Evolutionary conservation across 2,329 filamentous ascomycete species (phyloP), one percentile per base, ranked within the genome.

Genomic region (Fusarium sp.): DNA sequence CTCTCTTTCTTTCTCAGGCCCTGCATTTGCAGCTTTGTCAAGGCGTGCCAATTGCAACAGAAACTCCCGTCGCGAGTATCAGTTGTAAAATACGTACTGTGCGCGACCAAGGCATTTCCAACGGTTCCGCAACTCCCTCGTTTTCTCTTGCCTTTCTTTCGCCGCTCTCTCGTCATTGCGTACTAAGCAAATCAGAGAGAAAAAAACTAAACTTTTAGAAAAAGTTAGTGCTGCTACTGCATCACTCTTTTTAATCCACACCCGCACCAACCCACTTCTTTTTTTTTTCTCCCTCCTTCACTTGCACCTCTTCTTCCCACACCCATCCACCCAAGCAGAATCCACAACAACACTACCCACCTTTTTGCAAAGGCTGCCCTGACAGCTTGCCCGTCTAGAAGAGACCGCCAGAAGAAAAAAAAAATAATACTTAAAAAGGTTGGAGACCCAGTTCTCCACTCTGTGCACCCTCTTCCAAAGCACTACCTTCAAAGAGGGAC

Each of bases 391-490:
- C 65, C 64, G 57, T 70, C 63, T 49, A 34, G 62, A 65, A 45
- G 44, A 67, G 62, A 67, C 62, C 38, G 56, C 40, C 62, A 61
- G 66, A 65, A 70, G 64, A 62, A 69, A 75, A 75, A 75, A 79
- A 79, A 79, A 80, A 55, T 67, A 55, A 67, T 66, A 66, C 63
- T 66, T 80, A 81, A 81, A 81, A 82, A 81, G 78, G 76, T 78
- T 78, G 78, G 74, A 80, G 81, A 80, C 78, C 80, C 80, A 78
- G 76, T 81, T 83, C 82, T 81, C 82, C 82, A 83, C 82, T 80
- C 78, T 78, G 67, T 68, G 75, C 80, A 80, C 79, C 80, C 80
- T 83, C 45, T 80, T 81, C 81, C 81, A 80, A 80, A 82, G 79
- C 81, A 82, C 79, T 79, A 77, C 75, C 76, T 82, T 79, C 67